Percentiles rank a stretch among this genome's conserved stretches.
These are phyloP conservation scores for Apiospora sp. DNA, from an alignment of 2,329 filamentous ascomycete genomes.

Conservation along the genomic window DNA sequence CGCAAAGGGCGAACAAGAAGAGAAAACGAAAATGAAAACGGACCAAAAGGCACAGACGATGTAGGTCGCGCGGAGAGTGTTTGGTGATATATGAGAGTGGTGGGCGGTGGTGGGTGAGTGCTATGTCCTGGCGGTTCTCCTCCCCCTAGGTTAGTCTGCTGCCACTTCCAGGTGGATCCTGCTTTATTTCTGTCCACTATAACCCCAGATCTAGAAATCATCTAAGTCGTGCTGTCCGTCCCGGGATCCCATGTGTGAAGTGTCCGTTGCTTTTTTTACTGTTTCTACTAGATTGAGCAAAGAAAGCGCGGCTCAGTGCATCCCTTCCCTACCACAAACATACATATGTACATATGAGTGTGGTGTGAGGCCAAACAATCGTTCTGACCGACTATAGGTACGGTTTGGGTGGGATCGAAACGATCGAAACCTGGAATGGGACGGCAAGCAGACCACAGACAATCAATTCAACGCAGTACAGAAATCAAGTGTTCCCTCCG, in stretches of 20 bases:
- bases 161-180: constrained; percentile 7
- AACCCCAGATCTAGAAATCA: constrained; percentile 8
- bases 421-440: not conserved
- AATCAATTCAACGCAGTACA: not conserved
- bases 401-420: not conserved
- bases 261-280: not conserved
- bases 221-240: constrained; percentile 12
- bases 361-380: not conserved
- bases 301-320: not conserved
- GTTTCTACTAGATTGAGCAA: not conserved
- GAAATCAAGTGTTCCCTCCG: not conserved
- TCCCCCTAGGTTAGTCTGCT: not conserved
- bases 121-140: not conserved
- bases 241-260: not conserved
- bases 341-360: not conserved
- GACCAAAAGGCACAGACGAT: constrained; percentile 3
- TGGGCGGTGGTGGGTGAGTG: constrained; percentile 1
- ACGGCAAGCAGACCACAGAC: not conserved
- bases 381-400: not conserved
- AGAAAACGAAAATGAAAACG: not conserved
- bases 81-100: constrained; percentile 14
- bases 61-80: constrained; percentile 8
- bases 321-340: not conserved
- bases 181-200: constrained; percentile 6
- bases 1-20: constrained; percentile 6